Percentiles rank a stretch among this genome's conserved stretches.
These are phyloP conservation scores for Holtermannia corniformis DNA, from an alignment of 768 basidiomycete species.

Conservation along the genomic window DNA sequence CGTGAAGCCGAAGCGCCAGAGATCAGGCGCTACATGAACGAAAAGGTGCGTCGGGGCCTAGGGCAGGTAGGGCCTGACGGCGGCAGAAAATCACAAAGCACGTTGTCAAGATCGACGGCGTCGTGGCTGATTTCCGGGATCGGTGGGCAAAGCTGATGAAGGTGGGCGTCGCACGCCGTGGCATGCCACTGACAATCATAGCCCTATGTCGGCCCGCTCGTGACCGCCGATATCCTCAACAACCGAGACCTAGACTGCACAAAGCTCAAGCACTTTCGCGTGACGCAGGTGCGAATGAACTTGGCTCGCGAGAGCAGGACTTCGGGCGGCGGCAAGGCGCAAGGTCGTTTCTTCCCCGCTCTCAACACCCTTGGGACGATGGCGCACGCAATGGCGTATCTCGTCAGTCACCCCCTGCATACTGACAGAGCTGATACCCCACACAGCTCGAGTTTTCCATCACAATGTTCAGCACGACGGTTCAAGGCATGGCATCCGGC, in stretches of 20 bases:
- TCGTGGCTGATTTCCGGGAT: conserved; percentile 58
- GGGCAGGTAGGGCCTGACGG: not conserved
- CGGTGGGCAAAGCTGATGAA: conserved; percentile 64
- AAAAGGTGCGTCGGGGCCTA: conserved; percentile 54
- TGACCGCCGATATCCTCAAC: conserved; percentile 28
- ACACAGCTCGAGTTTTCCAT: conserved; percentile 71
- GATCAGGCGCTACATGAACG: conserved; percentile 71
- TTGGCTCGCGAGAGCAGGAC: conserved; percentile 44
- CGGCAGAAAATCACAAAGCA: conserved; percentile 64
- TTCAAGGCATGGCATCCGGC: conserved; percentile 50
- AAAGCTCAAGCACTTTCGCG: conserved; percentile 55
- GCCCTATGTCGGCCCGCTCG: conserved; percentile 32
- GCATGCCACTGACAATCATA: conserved; percentile 2
- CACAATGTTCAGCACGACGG: conserved; percentile 60
- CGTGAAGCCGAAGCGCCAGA: conserved; percentile 84
- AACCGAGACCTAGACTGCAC: conserved; percentile 47
- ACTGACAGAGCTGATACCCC: not conserved
- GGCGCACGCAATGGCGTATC: conserved; percentile 76
- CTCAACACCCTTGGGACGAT: conserved; percentile 51
- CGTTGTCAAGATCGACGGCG: conserved; percentile 61
- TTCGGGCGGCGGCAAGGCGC: conserved; percentile 44
- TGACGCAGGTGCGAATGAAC: conserved; percentile 27
- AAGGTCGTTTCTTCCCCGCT: conserved; percentile 48
- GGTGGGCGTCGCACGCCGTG: conserved; percentile 42
- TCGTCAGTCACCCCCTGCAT: conserved; percentile 50